Conservation (phyloP, 129 eudicot species). For the Escallonia herrerae region DNA sequence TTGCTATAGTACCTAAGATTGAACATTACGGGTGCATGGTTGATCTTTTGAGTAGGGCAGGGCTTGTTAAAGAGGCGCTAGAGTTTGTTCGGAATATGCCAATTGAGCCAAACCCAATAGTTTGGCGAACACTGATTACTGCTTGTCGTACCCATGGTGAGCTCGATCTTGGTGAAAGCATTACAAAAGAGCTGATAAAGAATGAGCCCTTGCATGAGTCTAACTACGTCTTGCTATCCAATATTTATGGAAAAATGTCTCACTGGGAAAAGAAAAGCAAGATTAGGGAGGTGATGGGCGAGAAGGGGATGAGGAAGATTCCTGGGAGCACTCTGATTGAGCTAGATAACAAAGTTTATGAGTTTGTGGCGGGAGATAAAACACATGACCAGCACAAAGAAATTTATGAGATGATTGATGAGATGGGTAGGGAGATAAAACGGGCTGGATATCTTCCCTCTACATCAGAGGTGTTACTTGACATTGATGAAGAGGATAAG, state of each 20-base stretch:
- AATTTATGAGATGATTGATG: slow-evolving; percentile 71
- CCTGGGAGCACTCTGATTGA: slow-evolving; percentile 79
- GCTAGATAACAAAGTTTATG: slow-evolving; percentile 49
- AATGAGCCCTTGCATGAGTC: slow-evolving; percentile 51
- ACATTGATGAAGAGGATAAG: slow-evolving; percentile 70
- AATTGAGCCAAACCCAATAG: slow-evolving; percentile 59
- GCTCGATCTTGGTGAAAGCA: slow-evolving; percentile 51
- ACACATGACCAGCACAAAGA: slow-evolving; percentile 37
- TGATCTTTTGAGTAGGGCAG: slow-evolving; percentile 71
- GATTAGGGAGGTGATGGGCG: slow-evolving; percentile 57
- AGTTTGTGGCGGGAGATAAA: slow-evolving; percentile 68
- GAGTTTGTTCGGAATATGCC: slow-evolving; percentile 69
- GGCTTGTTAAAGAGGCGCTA: slow-evolving; percentile 55
- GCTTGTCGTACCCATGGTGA: slow-evolving; percentile 70
- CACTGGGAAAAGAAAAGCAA: slow-evolving; percentile 60
- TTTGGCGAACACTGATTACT: slow-evolving; percentile 56
- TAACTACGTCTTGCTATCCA: slow-evolving; percentile 66
- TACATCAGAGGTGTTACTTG: slow-evolving; percentile 62
- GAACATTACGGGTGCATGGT: slow-evolving; percentile 93
- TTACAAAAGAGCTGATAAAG: slow-evolving; percentile 37
- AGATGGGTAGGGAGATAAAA: slow-evolving; percentile 55
- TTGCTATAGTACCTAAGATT: slow-evolving; percentile 45
- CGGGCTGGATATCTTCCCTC: slow-evolving; percentile 62
- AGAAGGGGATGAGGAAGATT: slow-evolving; percentile 56
- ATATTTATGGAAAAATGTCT: slow-evolving; percentile 64